Evolutionary conservation across 345 rosid species (phyloP).

Genomic region (Carallia brachiata): DNA sequence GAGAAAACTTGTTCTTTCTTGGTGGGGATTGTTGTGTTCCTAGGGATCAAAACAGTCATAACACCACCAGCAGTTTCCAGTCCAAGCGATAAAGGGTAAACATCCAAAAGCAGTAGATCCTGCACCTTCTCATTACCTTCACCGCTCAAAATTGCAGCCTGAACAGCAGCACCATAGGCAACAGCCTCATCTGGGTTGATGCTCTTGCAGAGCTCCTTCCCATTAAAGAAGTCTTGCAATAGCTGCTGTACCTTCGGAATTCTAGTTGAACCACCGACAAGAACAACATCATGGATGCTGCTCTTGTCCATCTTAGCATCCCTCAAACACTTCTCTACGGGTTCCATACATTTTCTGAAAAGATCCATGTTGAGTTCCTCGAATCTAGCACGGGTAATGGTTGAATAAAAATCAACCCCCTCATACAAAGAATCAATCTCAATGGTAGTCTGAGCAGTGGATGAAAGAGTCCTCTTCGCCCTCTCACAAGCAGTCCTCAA

Average conservation of each 20-base stretch:
- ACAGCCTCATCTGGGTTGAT: slow-evolving; percentile 50
- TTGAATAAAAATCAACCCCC: slow-evolving; percentile 44
- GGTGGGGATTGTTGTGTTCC: slow-evolving; percentile 42
- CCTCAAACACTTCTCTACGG: slow-evolving; percentile 48
- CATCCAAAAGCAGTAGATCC: slow-evolving; percentile 39
- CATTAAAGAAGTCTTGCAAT: slow-evolving; percentile 41
- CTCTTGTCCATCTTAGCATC: slow-evolving; percentile 57
- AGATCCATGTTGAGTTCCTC: slow-evolving; percentile 55
- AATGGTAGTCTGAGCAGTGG: slow-evolving; percentile 49
- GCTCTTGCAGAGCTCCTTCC: slow-evolving; percentile 46
- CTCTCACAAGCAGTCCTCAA: slow-evolving; percentile 50
- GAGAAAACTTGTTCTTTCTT: slow-evolving; percentile 45
- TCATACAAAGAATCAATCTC: slow-evolving; percentile 46
- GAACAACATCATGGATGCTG: slow-evolving; percentile 43
- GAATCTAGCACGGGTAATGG: slow-evolving; percentile 45
- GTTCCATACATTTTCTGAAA: slow-evolving; percentile 55
- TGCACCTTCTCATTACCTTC: slow-evolving; percentile 39
- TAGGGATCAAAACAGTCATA: slow-evolving; percentile 41
- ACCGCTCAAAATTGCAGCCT: slow-evolving; percentile 38
- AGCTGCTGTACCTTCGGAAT: slow-evolving; percentile 53
- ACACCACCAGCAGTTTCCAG: slow-evolving; percentile 42
- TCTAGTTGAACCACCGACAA: slow-evolving; percentile 58
- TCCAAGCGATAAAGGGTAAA: slow-evolving; percentile 34
- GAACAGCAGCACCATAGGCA: slow-evolving; percentile 47
- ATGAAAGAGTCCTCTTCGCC: slow-evolving; percentile 53